Percentiles rank a stretch among this genome's conserved stretches.
Conservation (phyloP, 2,329 filamentous ascomycete species). For the Coleophoma eucalyptorum region DNA sequence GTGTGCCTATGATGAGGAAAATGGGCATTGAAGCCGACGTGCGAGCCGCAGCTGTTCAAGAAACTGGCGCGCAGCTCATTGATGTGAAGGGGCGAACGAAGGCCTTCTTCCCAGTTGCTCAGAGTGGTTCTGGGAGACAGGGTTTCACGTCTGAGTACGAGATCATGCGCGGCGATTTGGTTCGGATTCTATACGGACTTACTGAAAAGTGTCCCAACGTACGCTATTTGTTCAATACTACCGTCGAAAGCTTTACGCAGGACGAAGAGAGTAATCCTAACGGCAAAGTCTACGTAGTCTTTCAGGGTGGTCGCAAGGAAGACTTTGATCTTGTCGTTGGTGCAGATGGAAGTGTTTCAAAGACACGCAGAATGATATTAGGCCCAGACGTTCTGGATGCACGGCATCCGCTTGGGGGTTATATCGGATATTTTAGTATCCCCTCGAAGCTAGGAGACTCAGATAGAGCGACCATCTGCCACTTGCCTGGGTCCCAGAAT, state of each 20-base stretch:
- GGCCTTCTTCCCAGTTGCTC: conserved; percentile 34
- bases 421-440: conserved; percentile 32
- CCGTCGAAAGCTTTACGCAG: conserved; percentile 18
- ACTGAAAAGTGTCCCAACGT: conserved; percentile 19
- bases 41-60: conserved; percentile 33
- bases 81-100: conserved; percentile 31
- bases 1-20: conserved; percentile 42
- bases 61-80: conserved; percentile 41
- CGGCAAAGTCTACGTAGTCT: conserved; percentile 8
- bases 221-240: conserved; percentile 26
- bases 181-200: conserved; percentile 32
- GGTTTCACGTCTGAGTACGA: conserved; percentile 38
- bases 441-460: conserved; percentile 28
- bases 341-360: conserved; percentile 39
- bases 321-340: conserved; percentile 34
- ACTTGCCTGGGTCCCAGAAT: conserved; percentile 31
- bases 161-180: conserved; percentile 38
- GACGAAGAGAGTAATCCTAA: not conserved
- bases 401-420: conserved; percentile 18
- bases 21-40: conserved; percentile 46
- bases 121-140: conserved; percentile 15
- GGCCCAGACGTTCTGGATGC: conserved; percentile 10
- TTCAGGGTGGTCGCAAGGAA: conserved; percentile 1
- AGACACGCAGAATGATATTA: conserved; percentile 37
- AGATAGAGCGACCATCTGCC: conserved; percentile 29